Percentiles rank a stretch among this genome's conserved stretches.
Conservation (phyloP, 2,329 filamentous ascomycete genomes). For the Ascochyta clinopodiicola region DNA sequence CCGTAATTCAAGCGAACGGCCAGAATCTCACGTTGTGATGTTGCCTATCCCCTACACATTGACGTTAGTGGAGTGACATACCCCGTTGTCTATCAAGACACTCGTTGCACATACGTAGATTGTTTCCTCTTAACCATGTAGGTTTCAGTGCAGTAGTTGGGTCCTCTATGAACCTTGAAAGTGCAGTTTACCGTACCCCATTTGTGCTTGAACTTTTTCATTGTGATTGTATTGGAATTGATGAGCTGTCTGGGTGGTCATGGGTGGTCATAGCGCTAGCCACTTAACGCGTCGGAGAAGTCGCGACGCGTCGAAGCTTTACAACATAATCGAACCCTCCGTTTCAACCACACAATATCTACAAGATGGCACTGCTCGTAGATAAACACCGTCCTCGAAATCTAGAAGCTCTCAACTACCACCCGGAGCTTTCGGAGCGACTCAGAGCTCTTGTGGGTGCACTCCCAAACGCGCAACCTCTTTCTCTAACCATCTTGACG, state of each 20-base stretch:
- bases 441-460: constrained; percentile 79
- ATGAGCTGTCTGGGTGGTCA: no score
- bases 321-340: constrained; percentile 13
- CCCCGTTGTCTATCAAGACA: neutral
- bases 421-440: constrained; percentile 84
- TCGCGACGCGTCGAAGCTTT: constrained; percentile 34
- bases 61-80: neutral
- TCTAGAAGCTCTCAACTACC: constrained; percentile 82
- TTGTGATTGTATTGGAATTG: no score
- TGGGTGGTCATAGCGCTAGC: constrained; percentile 6
- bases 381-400: constrained; percentile 74
- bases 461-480: neutral
- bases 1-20: neutral
- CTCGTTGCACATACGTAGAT: neutral
- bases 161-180: neutral
- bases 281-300: constrained; percentile 38
- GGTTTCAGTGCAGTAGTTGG: neutral
- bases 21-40: neutral
- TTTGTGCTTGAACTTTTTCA: neutral
- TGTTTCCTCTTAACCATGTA: neutral
- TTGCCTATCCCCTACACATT: neutral
- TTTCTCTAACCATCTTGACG: neutral
- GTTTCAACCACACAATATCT: constrained; percentile 9
- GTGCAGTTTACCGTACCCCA: neutral
- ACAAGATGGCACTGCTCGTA: constrained; percentile 67